phyloP scores from a whole-genome alignment of 441 rosid species.

The Francoa sonchifolia region DNA sequence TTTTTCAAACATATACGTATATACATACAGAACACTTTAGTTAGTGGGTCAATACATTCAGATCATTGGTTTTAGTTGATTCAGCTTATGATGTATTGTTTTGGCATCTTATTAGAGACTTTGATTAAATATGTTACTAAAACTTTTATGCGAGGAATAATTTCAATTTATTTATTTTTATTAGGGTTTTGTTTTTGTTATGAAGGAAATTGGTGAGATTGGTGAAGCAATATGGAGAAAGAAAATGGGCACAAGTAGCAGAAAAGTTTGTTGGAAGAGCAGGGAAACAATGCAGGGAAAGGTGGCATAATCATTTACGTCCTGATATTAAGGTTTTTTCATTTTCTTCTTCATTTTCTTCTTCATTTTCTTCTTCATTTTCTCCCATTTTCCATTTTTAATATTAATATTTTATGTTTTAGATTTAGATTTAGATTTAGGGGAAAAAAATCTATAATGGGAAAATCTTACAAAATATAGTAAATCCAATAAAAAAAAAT shows the following conservation, averaged over 20 bases:
- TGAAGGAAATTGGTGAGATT: conserved; percentile 55
- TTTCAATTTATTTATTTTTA: background rate
- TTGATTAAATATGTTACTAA: background rate
- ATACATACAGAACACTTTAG: too few relatives aligned
- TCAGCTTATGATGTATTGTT: too few relatives aligned
- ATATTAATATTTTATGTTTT: background rate
- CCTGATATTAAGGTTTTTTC: conserved; percentile 74
- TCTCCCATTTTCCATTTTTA: background rate
- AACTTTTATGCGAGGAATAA: too few relatives aligned
- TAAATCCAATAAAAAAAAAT: too few relatives aligned
- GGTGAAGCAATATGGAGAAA: conserved; percentile 73
- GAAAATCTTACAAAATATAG: too few relatives aligned
- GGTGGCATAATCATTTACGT: conserved; percentile 95
- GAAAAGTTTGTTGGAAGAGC: conserved; percentile 69
- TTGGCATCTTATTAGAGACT: background rate
- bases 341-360: too few relatives aligned
- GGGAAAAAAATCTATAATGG: too few relatives aligned
- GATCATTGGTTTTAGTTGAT: too few relatives aligned
- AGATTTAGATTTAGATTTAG: too few relatives aligned
- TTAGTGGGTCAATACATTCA: too few relatives aligned
- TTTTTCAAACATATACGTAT: too few relatives aligned
- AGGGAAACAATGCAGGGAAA: conserved; percentile 90
- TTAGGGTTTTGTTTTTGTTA: conserved; percentile 3
- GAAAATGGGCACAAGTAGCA: conserved; percentile 86
- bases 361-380: background rate